A percentile compares a stretch with the other conserved stretches of the same genome.
Conservation (phyloP, 2,329 filamentous ascomycete genomes). For the Fusarium illudens region DNA sequence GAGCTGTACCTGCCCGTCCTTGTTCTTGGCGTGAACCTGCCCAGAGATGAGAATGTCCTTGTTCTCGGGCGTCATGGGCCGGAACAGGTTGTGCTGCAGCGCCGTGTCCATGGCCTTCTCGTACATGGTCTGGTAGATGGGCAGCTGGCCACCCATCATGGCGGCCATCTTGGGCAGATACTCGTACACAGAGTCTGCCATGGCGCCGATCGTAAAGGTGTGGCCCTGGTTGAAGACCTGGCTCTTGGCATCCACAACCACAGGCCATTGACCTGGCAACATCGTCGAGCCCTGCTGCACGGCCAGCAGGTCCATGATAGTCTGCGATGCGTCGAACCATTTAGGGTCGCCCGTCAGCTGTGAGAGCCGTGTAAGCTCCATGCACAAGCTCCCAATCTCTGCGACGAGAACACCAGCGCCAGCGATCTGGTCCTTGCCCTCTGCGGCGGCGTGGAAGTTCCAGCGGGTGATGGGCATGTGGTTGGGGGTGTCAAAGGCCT, state of each 20-base stretch:
- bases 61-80: slow-evolving; percentile 65
- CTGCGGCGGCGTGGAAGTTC: slow-evolving; percentile 51
- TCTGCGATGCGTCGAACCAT: slow-evolving; percentile 76
- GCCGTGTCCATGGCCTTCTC: slow-evolving; percentile 63
- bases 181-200: slow-evolving; percentile 72
- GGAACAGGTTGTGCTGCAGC: slow-evolving; percentile 67
- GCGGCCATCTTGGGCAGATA: slow-evolving; percentile 90
- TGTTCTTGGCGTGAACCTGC: slow-evolving; percentile 41
- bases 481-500: slow-evolving; percentile 73
- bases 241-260: slow-evolving; percentile 37
- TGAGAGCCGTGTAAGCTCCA: slow-evolving; percentile 77
- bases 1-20: slow-evolving; percentile 45
- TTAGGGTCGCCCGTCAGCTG: slow-evolving; percentile 77
- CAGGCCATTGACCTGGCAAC: slow-evolving; percentile 78
- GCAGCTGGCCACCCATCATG: slow-evolving; percentile 64
- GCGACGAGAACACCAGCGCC: slow-evolving; percentile 55
- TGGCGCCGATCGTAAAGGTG: slow-evolving; percentile 59
- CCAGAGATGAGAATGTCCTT: slow-evolving; percentile 65
- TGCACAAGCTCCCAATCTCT: slow-evolving; percentile 68
- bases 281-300: slow-evolving; percentile 70
- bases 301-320: slow-evolving; percentile 73
- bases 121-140: slow-evolving; percentile 66
- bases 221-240: slow-evolving; percentile 35
- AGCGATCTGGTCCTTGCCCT: slow-evolving; percentile 39
- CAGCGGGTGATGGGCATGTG: slow-evolving; percentile 67